A percentile compares a stretch with the other conserved stretches of the same genome.
These are phyloP conservation scores for Penicillium odoratum DNA, from an alignment of 495 filamentous ascomycete species.

Conservation along the genomic window DNA sequence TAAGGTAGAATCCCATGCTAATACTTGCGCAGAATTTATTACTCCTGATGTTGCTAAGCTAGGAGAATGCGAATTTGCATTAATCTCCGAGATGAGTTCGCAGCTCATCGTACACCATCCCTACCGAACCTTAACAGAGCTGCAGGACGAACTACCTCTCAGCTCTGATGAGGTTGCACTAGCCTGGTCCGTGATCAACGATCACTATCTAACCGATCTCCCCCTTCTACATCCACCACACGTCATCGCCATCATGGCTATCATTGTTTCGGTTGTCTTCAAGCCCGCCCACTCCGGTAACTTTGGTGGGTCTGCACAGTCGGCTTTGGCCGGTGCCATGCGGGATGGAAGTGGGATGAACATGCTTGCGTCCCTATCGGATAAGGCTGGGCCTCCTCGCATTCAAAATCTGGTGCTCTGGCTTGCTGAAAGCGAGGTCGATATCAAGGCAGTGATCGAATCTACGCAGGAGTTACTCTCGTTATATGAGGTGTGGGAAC, in stretches of 20 bases:
- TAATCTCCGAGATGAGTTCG: slow-evolving; percentile 93
- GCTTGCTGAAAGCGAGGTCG: slow-evolving; percentile 89
- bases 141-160: slow-evolving; percentile 69
- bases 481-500: slow-evolving; percentile 89
- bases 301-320: slow-evolving; percentile 43
- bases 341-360: slow-evolving; percentile 43
- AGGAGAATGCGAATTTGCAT: slow-evolving; percentile 93
- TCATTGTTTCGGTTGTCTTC: slow-evolving; percentile 81
- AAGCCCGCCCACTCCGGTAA: slow-evolving; percentile 51
- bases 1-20: slow-evolving; percentile 8
- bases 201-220: slow-evolving; percentile 92
- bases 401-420: slow-evolving; percentile 77
- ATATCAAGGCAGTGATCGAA: slow-evolving; percentile 89
- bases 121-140: slow-evolving; percentile 80
- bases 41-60: slow-evolving; percentile 80
- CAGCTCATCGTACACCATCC: slow-evolving; percentile 96
- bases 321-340: slow-evolving; percentile 40
- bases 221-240: slow-evolving; percentile 87
- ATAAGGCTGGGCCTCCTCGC: slow-evolving; percentile 37
- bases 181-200: slow-evolving; percentile 89
- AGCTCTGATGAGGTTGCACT: slow-evolving; percentile 74
- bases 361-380: slow-evolving; percentile 41
- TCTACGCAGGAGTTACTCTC: slow-evolving; percentile 94
- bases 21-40: slow-evolving; percentile 65
- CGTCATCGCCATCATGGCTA: slow-evolving; percentile 85